A percentile compares a stretch with the other conserved stretches of the same genome.
Conservation (phyloP, 1,284 basidiomycete species). For the Trichosporon ovoides region DNA sequence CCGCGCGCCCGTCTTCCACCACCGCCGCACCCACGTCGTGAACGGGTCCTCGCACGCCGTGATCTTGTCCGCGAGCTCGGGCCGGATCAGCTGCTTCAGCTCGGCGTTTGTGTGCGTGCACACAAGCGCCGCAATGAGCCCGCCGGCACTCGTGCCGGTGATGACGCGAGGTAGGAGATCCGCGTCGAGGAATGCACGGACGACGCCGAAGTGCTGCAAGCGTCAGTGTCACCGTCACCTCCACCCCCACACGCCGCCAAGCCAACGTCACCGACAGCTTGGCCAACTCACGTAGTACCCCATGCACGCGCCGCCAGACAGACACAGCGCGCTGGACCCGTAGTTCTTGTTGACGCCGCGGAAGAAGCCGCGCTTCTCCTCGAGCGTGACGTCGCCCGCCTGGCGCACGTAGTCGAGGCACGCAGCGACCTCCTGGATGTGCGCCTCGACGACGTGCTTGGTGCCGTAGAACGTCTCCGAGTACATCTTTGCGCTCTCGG, state of each 20-base stretch:
- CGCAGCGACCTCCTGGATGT: slow-evolving; percentile 70
- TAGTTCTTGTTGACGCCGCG: slow-evolving; percentile 81
- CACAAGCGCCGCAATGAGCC: slow-evolving; percentile 69
- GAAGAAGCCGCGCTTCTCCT: slow-evolving; percentile 92
- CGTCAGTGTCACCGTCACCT: background rate
- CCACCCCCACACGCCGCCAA: too few relatives aligned
- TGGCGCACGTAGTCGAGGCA: slow-evolving; percentile 70
- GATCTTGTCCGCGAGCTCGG: slow-evolving; percentile 76
- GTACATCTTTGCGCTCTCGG: slow-evolving; percentile 83
- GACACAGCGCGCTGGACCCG: slow-evolving; percentile 82
- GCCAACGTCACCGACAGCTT: background rate
- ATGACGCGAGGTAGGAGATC: slow-evolving; percentile 82
- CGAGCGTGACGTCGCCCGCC: slow-evolving; percentile 65
- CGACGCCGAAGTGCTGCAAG: slow-evolving; percentile 63
- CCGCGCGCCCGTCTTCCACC: slow-evolving; percentile 81
- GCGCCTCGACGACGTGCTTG: slow-evolving; percentile 82
- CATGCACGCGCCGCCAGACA: slow-evolving; percentile 90
- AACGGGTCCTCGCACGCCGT: slow-evolving; percentile 85
- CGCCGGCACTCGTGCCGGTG: slow-evolving; percentile 85
- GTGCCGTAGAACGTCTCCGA: slow-evolving; percentile 82
- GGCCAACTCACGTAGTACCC: slow-evolving; percentile 65
- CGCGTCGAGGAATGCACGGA: slow-evolving; percentile 84
- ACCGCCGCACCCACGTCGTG: slow-evolving; percentile 70
- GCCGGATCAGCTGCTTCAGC: slow-evolving; percentile 68
- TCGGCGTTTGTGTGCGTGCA: slow-evolving; percentile 90